Evolutionary conservation across 306 rosid genomes (phyloP), one percentile per base, ranked within the genome.

Genomic region (Myrica gale): DNA sequence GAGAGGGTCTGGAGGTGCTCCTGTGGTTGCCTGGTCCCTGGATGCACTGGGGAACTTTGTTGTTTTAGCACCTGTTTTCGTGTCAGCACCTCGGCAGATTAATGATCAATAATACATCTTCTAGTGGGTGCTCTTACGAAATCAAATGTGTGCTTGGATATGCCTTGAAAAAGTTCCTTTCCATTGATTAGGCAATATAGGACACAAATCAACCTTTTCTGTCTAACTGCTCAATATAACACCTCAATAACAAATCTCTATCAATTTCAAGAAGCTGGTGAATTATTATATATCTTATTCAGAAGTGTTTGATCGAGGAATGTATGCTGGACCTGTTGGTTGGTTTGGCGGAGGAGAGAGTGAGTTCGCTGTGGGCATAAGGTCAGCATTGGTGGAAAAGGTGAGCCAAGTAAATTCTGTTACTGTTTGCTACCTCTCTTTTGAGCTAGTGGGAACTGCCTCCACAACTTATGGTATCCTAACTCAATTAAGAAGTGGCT

Each of bases 311-410:
- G 99, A 95, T 78, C 83, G 97, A 67, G 99, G 97, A 75, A 95
- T 92, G 99, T 95, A 89, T 80, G 99, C 97, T 70, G 99, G 97
- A 71, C 99, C 97, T 65, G 92, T 95, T 77, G 99, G 99, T 51
- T 95, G 97, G 99, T 90, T 95, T 75, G 97, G 99, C 72, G 97
- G 99, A 39, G 97, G 90, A 68, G 97, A 92, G 89, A 95, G 99
- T 73, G 99, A 92, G 81, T 92, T 95, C 85, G 97, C 97, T 0
- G 99, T 95, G 72, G 99, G 97, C 82, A 92, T 95, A 76, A 87
- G 99, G 81, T 95, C 97, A 61, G 97, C 99, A 72, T 78, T 92
- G 73, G 96, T 95, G 82, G 89, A 87, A 80, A 84, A 87, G 97
- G 99, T 95, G 78, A 85, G 88, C 72, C 52, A 52, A 52, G 56